Percentiles rank a stretch among this genome's conserved stretches.
These are phyloP conservation scores for Fusarium sp. DNA, from an alignment of 2,329 filamentous ascomycete species.

Conservation along the genomic window DNA sequence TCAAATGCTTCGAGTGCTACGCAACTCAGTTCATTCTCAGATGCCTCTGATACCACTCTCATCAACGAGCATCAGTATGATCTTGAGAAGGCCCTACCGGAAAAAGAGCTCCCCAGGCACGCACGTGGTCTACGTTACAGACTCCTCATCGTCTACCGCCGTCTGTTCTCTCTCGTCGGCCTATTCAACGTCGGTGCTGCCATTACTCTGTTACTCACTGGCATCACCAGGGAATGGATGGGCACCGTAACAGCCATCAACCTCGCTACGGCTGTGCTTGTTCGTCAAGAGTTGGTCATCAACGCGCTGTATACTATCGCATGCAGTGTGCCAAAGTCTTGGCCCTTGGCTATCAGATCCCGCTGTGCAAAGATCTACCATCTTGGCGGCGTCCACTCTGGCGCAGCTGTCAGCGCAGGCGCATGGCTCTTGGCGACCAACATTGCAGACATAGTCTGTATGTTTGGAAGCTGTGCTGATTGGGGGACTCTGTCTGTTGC, in stretches of 20 bases:
- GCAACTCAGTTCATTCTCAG: conserved; percentile 24
- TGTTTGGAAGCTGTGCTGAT: conserved; percentile 25
- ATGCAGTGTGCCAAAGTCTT: conserved; percentile 56
- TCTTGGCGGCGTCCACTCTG: conserved; percentile 61
- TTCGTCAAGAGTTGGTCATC: conserved; percentile 63
- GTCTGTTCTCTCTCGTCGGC: conserved; percentile 63
- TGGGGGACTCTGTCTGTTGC: conserved; percentile 50
- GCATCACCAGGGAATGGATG: conserved; percentile 50
- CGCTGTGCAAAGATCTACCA: conserved; percentile 61
- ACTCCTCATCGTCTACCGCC: conserved; percentile 63
- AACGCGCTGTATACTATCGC: conserved; percentile 59
- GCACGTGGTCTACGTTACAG: conserved; percentile 53
- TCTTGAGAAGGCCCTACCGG: conserved; percentile 49
- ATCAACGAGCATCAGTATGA: conserved; percentile 40
- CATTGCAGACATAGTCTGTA: conserved; percentile 40
- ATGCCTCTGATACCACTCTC: conserved; percentile 30
- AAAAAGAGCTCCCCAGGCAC: conserved; percentile 53
- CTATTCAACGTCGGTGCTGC: conserved; percentile 62
- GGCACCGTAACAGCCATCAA: conserved; percentile 57
- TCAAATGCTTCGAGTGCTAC: conserved; percentile 46
- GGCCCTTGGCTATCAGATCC: conserved; percentile 58
- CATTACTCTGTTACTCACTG: conserved; percentile 51
- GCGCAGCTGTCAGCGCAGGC: conserved; percentile 58
- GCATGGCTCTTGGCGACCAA: conserved; percentile 58
- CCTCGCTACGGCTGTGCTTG: conserved; percentile 57